Evolutionary conservation across 2,329 filamentous ascomycete genomes (phyloP).

Genomic region (Fonsecaea pugnacius): DNA sequence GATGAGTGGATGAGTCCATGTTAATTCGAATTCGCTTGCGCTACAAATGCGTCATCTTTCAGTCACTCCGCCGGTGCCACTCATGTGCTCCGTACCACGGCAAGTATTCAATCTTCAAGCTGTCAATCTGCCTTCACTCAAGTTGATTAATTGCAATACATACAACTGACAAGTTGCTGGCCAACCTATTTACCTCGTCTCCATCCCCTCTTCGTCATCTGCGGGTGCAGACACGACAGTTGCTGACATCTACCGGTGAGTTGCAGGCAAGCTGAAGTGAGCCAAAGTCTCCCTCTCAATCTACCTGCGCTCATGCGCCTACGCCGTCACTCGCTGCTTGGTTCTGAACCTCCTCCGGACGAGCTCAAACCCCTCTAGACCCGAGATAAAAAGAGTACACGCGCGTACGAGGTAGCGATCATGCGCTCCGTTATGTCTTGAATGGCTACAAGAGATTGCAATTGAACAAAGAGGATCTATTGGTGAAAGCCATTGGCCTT

Average conservation of each 20-base stretch:
- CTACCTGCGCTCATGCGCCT: conserved; percentile 24
- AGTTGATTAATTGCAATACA: neutral
- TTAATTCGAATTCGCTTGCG: no score
- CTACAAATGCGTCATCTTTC: conserved; percentile 3
- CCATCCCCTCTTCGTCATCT: neutral
- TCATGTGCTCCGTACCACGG: conserved; percentile 4
- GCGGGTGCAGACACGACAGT: neutral
- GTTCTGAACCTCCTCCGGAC: conserved; percentile 23
- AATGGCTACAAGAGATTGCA: neutral
- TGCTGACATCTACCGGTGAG: conserved; percentile 6
- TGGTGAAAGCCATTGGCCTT: neutral
- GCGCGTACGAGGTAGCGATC: neutral
- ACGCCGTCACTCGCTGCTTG: conserved; percentile 3
- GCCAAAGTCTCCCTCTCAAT: neutral
- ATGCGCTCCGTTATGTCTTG: conserved; percentile 7
- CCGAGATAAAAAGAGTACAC: neutral
- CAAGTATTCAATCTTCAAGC: conserved; percentile 1
- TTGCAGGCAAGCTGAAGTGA: conserved; percentile 6
- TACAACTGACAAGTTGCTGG: neutral
- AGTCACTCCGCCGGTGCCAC: neutral
- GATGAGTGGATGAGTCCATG: neutral
- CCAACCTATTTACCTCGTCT: neutral
- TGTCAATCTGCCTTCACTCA: conserved; percentile 1
- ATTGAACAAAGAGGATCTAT: neutral
- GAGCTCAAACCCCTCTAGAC: conserved; percentile 27